Conservation (phyloP, 2,329 filamentous ascomycete species). For the Zymoseptoria pseudotritici region DNA sequence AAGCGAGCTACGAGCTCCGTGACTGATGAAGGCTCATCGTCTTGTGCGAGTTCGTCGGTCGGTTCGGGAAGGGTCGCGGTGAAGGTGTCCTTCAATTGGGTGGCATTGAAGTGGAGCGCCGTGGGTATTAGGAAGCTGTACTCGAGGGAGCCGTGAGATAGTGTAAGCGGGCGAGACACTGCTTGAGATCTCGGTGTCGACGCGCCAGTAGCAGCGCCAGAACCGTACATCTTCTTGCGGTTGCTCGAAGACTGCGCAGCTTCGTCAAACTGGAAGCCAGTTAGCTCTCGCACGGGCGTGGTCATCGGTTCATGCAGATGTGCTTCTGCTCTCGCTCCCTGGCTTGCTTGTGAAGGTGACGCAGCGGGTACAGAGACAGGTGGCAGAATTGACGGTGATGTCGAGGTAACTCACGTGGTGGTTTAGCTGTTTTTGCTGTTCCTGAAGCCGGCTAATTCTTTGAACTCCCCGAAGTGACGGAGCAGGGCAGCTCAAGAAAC, state of each 20-base stretch:
- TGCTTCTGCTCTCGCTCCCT: not conserved
- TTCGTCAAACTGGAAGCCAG: conserved; percentile 14
- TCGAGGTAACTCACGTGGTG: not conserved
- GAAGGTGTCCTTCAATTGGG: conserved; percentile 89
- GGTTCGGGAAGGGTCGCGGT: conserved; percentile 74
- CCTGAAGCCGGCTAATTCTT: not conserved
- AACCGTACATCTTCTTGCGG: conserved; percentile 21
- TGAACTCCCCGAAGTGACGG: not conserved
- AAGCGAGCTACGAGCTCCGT: conserved; percentile 89
- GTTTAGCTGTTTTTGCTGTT: not conserved
- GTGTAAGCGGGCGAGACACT: conserved; percentile 82
- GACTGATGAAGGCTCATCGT: conserved; percentile 97
- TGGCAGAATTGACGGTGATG: not conserved
- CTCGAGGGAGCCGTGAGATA: conserved; percentile 91
- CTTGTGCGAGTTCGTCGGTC: conserved; percentile 93
- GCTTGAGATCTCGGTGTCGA: conserved; percentile 90
- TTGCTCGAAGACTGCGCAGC: conserved; percentile 5
- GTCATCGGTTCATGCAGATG: conserved; percentile 10
- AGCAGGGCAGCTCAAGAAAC: not conserved
- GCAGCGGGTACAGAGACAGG: not conserved
- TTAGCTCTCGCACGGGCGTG: conserved; percentile 19
- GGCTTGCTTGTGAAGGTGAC: not conserved
- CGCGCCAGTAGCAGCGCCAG: conserved; percentile 70
- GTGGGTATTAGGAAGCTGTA: conserved; percentile 94
- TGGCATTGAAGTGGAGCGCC: conserved; percentile 89